Percentiles rank a stretch among this genome's conserved stretches.
phyloP scores from a whole-genome alignment of 1,284 basidiomycete genomes.

The Cerrena zonata region DNA sequence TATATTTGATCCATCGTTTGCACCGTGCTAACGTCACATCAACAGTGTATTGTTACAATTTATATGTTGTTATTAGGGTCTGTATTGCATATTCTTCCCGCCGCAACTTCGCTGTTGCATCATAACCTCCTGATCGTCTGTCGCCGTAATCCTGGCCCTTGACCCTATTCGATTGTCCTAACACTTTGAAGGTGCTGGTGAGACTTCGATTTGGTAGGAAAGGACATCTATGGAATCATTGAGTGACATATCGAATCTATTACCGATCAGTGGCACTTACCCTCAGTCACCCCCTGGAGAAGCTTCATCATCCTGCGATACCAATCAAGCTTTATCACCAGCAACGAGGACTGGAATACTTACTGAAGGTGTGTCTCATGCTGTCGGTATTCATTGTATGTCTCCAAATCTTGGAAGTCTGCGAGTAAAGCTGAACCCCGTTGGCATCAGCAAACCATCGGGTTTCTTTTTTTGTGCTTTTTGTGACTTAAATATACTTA shows the following conservation, averaged over 20 bases:
- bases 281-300: background rate
- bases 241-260: background rate
- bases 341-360: background rate
- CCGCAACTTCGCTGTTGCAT: background rate
- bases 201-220: conserved; percentile 2
- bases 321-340: background rate
- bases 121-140: too few relatives aligned
- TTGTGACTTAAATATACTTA: too few relatives aligned
- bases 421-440: background rate
- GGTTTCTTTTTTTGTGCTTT: too few relatives aligned
- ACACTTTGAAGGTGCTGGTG: background rate
- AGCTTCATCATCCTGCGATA: background rate
- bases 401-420: background rate
- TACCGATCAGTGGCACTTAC: background rate
- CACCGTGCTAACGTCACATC: background rate
- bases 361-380: conserved; percentile 1
- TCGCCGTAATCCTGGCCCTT: too few relatives aligned
- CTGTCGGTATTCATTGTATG: background rate
- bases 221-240: background rate
- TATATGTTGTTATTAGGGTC: background rate
- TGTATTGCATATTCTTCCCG: background rate
- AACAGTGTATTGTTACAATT: background rate
- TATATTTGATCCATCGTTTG: background rate
- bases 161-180: too few relatives aligned
- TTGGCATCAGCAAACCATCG: background rate